Conservation (phyloP, 2,329 filamentous ascomycete species). For the Bipolaris gigantea region DNA sequence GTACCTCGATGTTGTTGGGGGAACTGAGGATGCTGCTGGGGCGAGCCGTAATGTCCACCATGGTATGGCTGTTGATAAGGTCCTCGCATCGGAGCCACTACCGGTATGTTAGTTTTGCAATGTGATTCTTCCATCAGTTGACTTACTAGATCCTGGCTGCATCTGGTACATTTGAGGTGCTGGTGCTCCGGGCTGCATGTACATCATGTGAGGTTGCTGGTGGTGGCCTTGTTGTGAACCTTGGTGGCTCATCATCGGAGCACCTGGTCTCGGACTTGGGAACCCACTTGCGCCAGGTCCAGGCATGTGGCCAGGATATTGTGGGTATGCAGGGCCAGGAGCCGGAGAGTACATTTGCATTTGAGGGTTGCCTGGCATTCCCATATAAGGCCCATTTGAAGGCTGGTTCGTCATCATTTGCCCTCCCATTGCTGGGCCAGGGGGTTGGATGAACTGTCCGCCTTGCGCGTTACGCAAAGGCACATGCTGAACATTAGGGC, state of each 20-base stretch:
- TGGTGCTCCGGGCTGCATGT: conserved; percentile 74
- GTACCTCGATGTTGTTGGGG: conserved; percentile 47
- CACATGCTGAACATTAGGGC: conserved; percentile 70
- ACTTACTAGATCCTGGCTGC: conserved; percentile 75
- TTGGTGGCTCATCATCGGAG: conserved; percentile 93
- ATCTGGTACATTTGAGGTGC: conserved; percentile 75
- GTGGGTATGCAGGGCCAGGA: conserved; percentile 68
- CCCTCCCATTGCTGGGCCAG: conserved; percentile 68
- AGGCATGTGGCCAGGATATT: conserved; percentile 52
- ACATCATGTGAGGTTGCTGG: conserved; percentile 64
- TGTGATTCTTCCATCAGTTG: not conserved
- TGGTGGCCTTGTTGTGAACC: conserved; percentile 88
- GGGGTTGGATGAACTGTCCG: conserved; percentile 72
- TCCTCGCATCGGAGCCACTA: conserved; percentile 46
- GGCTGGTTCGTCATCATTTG: conserved; percentile 81
- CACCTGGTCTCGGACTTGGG: conserved; percentile 80
- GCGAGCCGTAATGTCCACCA: conserved; percentile 42
- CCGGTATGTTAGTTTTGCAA: conserved; percentile 11
- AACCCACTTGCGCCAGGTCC: conserved; percentile 73
- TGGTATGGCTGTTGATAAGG: conserved; percentile 47
- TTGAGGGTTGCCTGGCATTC: conserved; percentile 68
- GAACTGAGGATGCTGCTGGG: conserved; percentile 46
- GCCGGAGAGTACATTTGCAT: conserved; percentile 80
- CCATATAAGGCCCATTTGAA: conserved; percentile 69
- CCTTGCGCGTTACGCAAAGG: conserved; percentile 72